These are phyloP conservation scores for Penicillium verrucosum DNA, from an alignment of 2,329 filamentous ascomycete genomes.

Conservation along the genomic window DNA sequence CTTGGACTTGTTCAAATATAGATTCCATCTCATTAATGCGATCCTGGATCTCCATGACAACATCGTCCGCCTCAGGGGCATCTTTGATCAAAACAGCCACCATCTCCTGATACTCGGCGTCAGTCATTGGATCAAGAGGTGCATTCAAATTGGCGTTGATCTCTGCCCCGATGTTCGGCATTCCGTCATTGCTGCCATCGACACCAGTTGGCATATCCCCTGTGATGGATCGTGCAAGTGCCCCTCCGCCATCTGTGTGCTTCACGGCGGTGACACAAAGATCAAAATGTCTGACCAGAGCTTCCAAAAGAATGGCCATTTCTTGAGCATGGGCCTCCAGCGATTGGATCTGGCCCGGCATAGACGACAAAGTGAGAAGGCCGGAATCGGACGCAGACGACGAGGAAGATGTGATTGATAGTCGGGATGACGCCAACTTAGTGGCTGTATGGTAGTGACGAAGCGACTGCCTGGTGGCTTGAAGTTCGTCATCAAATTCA, in stretches of 20 bases:
- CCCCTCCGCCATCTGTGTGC: constrained; percentile 78
- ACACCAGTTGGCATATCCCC: constrained; percentile 59
- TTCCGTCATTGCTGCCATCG: constrained; percentile 36
- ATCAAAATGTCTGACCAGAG: constrained; percentile 84
- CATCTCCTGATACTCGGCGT: constrained; percentile 77
- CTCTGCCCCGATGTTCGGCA: constrained; percentile 32
- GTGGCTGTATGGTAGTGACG: constrained; percentile 39
- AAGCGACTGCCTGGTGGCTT: constrained; percentile 60
- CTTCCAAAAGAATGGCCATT: constrained; percentile 77
- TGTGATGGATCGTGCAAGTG: constrained; percentile 62
- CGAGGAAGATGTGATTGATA: constrained; percentile 33
- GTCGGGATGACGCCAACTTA: constrained; percentile 39
- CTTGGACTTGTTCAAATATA: constrained; percentile 61
- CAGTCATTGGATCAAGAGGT: constrained; percentile 67
- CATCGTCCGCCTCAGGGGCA: constrained; percentile 60
- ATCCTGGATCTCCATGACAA: constrained; percentile 67
- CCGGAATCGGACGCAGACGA: constrained; percentile 35
- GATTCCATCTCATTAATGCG: constrained; percentile 73
- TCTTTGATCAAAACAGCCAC: constrained; percentile 65
- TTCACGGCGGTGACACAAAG: constrained; percentile 87
- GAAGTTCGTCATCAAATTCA: constrained; percentile 72
- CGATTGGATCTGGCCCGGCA: constrained; percentile 56
- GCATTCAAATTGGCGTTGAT: constrained; percentile 36
- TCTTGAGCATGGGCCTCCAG: constrained; percentile 73
- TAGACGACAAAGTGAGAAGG: constrained; percentile 38